These are phyloP conservation scores for Ceratocystis colombiana DNA, from an alignment of 2,329 filamentous ascomycete species.

Conservation along the genomic window DNA sequence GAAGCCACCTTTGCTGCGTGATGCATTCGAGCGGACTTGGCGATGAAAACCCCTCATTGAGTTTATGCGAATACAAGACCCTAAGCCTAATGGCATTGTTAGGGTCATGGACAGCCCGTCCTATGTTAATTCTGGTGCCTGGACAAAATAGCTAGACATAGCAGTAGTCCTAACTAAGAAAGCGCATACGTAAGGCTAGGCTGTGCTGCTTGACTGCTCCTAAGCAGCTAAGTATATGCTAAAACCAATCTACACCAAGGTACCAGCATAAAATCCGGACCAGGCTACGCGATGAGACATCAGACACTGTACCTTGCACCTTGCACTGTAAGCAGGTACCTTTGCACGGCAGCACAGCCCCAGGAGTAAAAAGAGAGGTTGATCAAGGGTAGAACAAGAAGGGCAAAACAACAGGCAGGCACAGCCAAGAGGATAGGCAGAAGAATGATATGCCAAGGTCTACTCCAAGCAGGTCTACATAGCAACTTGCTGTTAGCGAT, in stretches of 20 bases:
- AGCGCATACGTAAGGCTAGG: slow-evolving; percentile 15
- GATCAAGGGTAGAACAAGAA: not conserved
- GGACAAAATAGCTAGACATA: not conserved
- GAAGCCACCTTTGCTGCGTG: too few relatives aligned
- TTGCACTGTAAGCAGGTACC: slow-evolving; percentile 17
- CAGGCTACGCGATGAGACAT: not conserved
- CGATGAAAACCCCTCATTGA: not conserved
- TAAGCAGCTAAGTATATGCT: too few relatives aligned
- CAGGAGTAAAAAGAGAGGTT: not conserved
- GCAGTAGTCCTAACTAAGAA: not conserved
- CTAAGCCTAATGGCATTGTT: not conserved
- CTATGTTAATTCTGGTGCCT: slow-evolving; percentile 12
- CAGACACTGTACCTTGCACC: slow-evolving; percentile 13
- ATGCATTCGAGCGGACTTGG: too few relatives aligned
- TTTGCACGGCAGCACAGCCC: slow-evolving; percentile 8
- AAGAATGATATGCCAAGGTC: not conserved
- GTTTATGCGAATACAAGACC: not conserved
- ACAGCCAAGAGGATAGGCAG: not conserved
- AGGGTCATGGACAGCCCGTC: not conserved
- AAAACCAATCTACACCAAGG: not conserved
- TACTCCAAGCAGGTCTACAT: too few relatives aligned
- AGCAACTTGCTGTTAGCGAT: not conserved
- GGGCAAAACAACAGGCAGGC: slow-evolving; percentile 12
- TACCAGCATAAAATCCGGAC: not conserved
- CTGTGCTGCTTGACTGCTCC: not conserved